A percentile compares a stretch with the other conserved stretches of the same genome.
Conservation (phyloP, 2,329 filamentous ascomycete species). For the Apiospora arundinis region DNA sequence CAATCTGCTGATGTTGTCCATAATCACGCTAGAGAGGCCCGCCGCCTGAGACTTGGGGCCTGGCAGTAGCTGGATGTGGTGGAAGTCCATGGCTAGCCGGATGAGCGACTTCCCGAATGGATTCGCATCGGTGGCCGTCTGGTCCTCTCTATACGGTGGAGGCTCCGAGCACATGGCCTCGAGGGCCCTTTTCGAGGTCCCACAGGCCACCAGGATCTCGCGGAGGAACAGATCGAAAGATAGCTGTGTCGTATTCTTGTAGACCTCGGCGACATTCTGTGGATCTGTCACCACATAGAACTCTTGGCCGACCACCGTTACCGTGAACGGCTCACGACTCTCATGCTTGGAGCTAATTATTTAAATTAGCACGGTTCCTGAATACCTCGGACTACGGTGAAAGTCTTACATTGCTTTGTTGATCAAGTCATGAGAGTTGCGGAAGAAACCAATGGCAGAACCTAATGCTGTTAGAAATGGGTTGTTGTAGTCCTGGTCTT, state of each 20-base stretch:
- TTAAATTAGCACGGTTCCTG: too few species aligned
- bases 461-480: too few species aligned
- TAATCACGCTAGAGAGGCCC: too few species aligned
- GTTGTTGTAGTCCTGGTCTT: too few species aligned
- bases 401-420: too few species aligned
- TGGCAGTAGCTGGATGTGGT: slow-evolving; percentile 2
- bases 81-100: neutral
- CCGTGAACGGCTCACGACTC: slow-evolving; percentile 10
- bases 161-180: neutral
- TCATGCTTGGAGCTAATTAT: too few species aligned
- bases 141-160: neutral
- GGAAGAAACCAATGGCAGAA: too few species aligned
- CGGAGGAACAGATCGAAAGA: slow-evolving; percentile 19
- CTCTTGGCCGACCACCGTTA: neutral
- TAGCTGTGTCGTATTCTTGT: slow-evolving; percentile 2
- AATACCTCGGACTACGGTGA: too few species aligned
- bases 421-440: too few species aligned
- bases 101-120: slow-evolving; percentile 9
- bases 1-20: too few species aligned
- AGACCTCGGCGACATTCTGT: slow-evolving; percentile 5
- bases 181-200: neutral
- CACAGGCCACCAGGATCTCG: neutral
- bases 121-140: neutral
- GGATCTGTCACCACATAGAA: slow-evolving; percentile 15
- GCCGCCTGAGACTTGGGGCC: neutral